Evolutionary conservation across 345 rosid species (phyloP), one percentile per base, ranked within the genome.

Genomic region (Eucalyptus pauciflora): DNA sequence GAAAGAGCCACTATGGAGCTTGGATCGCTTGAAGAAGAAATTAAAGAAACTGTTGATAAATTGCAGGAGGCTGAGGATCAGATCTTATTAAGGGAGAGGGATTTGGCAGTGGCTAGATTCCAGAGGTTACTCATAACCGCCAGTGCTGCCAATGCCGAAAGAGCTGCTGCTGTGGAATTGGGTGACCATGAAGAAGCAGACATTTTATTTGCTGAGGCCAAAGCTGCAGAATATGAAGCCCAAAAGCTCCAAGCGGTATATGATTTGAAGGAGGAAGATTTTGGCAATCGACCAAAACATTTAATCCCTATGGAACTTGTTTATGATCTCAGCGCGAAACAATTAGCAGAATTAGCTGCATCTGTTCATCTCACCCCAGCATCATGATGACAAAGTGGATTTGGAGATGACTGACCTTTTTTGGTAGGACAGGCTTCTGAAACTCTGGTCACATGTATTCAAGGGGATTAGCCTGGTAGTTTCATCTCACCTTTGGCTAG

Each of bases 291-390:
- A 86, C 94, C 95, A 25, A 93, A 93, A 86, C 91, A 90, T 71
- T 95, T 95, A 90, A 94, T 97, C 90, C 94, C 99, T 71, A 91
- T 95, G 95, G 98, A 95, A 89, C 96, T 96, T 88, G 93, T 97
- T 89, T 92, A 95, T 86, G 94, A 92, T 60, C 94, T 94, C 50
- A 95, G 94, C 43, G 86, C 89, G 89, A 91, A 93, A 90, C 93
- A 96, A 90, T 91, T 94, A 89, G 93, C 94, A 58, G 98, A 96
- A 87, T 90, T 97, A 33, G 94, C 95, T 18, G 94, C 94, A 56
- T 87, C 94, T 87, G 89, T 93, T 87, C 87, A 90, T 89, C 88
- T 90, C 10, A 81, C 93, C 24, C 60, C 91, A 56, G 46, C 92
- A 76, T 88, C 48, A 76, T 46, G 8, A 13, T 7, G 43, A 45